Evolutionary conservation across 1,284 basidiomycete genomes (phyloP).

Genomic region (Cutaneotrichosporon curvatum): DNA sequence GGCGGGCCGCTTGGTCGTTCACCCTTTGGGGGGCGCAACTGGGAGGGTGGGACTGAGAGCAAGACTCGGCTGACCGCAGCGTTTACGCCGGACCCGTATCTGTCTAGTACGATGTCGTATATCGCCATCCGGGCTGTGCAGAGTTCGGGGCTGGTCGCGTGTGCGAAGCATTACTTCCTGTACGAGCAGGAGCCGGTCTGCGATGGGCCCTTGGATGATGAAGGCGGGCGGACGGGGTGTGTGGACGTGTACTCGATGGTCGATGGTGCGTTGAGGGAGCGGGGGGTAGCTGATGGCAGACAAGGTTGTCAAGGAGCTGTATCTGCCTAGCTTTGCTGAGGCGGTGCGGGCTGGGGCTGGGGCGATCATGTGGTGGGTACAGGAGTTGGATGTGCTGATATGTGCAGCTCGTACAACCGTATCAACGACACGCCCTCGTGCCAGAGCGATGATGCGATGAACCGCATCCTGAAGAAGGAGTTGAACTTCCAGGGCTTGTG

Average conservation of each 20-base stretch:
- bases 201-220: conserved; percentile 23
- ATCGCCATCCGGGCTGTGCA: conserved; percentile 43
- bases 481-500: conserved; percentile 52
- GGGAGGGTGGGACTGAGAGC: conserved; percentile 35
- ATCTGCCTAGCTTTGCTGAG: conserved; percentile 48
- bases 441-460: conserved; percentile 66
- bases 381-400: not conserved
- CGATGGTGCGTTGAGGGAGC: conserved; percentile 24
- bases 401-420: conserved; percentile 53
- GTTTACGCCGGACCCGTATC: conserved; percentile 46
- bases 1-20: conserved; percentile 46
- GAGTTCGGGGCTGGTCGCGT: conserved; percentile 42
- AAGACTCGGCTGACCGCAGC: conserved; percentile 19
- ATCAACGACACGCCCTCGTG: conserved; percentile 74
- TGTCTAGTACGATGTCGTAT: conserved; percentile 42
- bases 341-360: conserved; percentile 48
- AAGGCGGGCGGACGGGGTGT: conserved; percentile 29
- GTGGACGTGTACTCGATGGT: conserved; percentile 27
- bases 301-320: conserved; percentile 46
- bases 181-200: conserved; percentile 46
- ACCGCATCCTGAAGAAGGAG: conserved; percentile 70
- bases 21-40: conserved; percentile 46
- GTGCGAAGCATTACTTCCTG: conserved; percentile 45
- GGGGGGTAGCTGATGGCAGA: conserved; percentile 21
- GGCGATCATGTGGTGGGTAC: conserved; percentile 44